Evolutionary conservation across 148 eudicot species (phyloP).

Genomic region (Chenopodium suecicum): DNA sequence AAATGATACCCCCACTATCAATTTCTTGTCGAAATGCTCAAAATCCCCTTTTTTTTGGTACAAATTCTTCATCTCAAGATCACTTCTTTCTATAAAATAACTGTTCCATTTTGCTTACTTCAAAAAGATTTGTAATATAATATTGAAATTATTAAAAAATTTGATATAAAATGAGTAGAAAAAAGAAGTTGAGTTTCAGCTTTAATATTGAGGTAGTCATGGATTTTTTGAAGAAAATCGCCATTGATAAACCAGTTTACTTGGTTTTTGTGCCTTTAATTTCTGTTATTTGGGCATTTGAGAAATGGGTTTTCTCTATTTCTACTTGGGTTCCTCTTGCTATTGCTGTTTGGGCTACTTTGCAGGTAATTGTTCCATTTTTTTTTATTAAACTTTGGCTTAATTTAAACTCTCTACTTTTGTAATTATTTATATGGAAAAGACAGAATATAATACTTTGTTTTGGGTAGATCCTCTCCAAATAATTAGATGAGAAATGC

Average conservation of each 20-base stretch:
- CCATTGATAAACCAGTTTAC: conserved; percentile 54
- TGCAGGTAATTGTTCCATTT: conserved; percentile 50
- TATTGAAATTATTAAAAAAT: too few relatives aligned
- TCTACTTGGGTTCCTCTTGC: conserved; percentile 81
- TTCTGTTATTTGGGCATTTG: conserved; percentile 62
- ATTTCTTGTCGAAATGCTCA: not conserved
- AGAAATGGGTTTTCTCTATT: conserved; percentile 73
- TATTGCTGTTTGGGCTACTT: conserved; percentile 76
- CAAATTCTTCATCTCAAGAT: not conserved
- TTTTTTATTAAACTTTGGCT: not conserved
- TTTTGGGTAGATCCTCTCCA: not conserved
- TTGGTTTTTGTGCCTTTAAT: conserved; percentile 56
- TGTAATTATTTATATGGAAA: not conserved
- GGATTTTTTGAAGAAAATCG: conserved; percentile 47
- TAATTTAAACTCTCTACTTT: not conserved
- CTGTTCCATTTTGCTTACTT: not conserved
- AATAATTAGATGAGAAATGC: too few relatives aligned
- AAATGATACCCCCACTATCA: not conserved
- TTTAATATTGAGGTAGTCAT: conserved; percentile 33
- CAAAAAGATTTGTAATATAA: too few relatives aligned
- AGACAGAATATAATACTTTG: not conserved
- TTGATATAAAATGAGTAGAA: conserved; percentile 33
- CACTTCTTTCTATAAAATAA: not conserved
- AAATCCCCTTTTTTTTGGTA: not conserved
- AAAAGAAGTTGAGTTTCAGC: conserved; percentile 23